Evolutionary conservation across 768 basidiomycete species (phyloP).

Genomic region (Trametes maxima): DNA sequence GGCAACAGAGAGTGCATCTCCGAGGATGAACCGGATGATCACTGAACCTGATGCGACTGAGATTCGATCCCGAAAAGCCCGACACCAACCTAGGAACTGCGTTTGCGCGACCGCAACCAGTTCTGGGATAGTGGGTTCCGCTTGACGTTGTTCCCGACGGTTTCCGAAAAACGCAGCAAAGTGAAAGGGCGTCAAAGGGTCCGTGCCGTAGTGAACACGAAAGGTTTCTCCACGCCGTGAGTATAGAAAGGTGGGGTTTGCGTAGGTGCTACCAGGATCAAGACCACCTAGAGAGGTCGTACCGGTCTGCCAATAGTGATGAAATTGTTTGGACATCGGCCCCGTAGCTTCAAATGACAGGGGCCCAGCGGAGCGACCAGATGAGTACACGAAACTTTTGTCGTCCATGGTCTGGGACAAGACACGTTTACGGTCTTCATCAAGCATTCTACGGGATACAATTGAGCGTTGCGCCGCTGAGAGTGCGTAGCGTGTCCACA

Average conservation of each 20-base stretch:
- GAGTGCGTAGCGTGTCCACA: constrained; percentile 33
- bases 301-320: constrained; percentile 46
- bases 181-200: constrained; percentile 47
- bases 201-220: constrained; percentile 47
- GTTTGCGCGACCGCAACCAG: not conserved
- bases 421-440: constrained; percentile 19
- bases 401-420: not conserved
- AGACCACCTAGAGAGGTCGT: constrained; percentile 33
- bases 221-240: constrained; percentile 41
- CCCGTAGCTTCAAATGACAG: constrained; percentile 24
- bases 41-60: constrained; percentile 16
- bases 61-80: not conserved
- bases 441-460: not conserved
- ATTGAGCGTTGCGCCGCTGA: constrained; percentile 20
- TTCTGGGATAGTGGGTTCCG: not conserved
- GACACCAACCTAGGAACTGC: constrained; percentile 15
- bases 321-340: constrained; percentile 16
- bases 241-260: constrained; percentile 52
- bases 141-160: too few species aligned
- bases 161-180: constrained; percentile 35
- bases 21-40: constrained; percentile 31
- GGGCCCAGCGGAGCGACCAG: constrained; percentile 42
- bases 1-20: constrained; percentile 27
- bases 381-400: not conserved
- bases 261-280: constrained; percentile 25